These are phyloP conservation scores for Umbelopsis isabellina DNA, from an alignment of 192 early-diverging fungal species.

Conservation along the genomic window DNA sequence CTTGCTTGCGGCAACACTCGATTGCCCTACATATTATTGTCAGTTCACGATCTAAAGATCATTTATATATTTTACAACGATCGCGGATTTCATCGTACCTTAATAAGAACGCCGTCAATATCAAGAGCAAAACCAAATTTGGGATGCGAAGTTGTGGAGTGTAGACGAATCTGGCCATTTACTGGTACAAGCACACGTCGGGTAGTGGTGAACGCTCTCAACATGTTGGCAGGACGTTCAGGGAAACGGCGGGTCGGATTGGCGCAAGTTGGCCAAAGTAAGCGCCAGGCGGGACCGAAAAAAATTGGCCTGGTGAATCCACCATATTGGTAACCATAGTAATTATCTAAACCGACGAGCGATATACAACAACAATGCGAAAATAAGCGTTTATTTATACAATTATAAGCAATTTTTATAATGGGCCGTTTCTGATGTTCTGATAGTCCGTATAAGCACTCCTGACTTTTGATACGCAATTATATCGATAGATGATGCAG, in stretches of 20 bases:
- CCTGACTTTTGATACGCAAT: neutral
- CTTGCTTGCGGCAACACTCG: constrained; percentile 66
- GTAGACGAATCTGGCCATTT: neutral
- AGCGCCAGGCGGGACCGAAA: too few relatives aligned
- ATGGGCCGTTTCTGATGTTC: too few relatives aligned
- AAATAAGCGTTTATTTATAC: too few relatives aligned
- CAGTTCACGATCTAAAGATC: too few relatives aligned
- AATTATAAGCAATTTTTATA: too few relatives aligned
- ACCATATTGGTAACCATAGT: too few relatives aligned
- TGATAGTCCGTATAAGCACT: neutral
- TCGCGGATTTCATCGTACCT: constrained; percentile 40
- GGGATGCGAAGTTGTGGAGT: constrained; percentile 14
- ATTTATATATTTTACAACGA: too few relatives aligned
- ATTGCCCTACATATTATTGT: constrained; percentile 53
- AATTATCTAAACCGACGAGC: too few relatives aligned
- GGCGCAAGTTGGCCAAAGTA: too few relatives aligned
- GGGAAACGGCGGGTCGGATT: too few relatives aligned
- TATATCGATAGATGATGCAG: neutral
- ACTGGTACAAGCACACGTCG: neutral
- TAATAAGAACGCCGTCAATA: constrained; percentile 89
- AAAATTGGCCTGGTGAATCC: too few relatives aligned
- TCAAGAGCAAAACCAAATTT: constrained; percentile 60
- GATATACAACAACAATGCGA: too few relatives aligned
- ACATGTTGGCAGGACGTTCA: neutral
- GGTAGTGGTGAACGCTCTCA: neutral